phyloP scores from a whole-genome alignment of 805 yeast genomes.

The Wickerhamiella parazyma region DNA sequence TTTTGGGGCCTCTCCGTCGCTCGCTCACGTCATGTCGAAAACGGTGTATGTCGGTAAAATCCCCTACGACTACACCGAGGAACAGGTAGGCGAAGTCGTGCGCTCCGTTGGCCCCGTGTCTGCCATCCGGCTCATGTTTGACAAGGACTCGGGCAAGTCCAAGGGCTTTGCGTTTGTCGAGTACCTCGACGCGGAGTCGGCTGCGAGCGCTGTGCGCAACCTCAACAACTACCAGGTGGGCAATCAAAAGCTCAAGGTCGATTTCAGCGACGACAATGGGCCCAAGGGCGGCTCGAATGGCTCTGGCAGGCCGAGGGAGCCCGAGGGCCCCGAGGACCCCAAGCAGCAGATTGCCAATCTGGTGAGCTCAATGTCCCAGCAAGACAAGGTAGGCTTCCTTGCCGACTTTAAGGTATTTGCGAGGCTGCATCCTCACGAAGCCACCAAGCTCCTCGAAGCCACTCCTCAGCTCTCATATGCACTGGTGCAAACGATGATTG shows the following conservation, averaged over 20 bases:
- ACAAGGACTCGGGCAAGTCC: constrained; percentile 77
- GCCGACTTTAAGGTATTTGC: constrained; percentile 50
- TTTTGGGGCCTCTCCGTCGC: background rate
- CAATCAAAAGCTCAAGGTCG: constrained; percentile 56
- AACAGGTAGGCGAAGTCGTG: constrained; percentile 78
- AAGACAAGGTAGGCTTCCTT: constrained; percentile 36
- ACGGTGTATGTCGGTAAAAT: constrained; percentile 72
- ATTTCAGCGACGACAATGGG: constrained; percentile 45
- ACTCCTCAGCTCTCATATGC: constrained; percentile 79
- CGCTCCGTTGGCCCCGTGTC: constrained; percentile 79
- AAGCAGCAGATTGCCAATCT: constrained; percentile 13
- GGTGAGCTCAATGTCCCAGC: constrained; percentile 18
- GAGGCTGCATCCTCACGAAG: constrained; percentile 40
- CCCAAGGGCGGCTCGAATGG: constrained; percentile 17
- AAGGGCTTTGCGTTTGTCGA: constrained; percentile 85
- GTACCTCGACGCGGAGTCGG: constrained; percentile 71
- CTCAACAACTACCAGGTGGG: constrained; percentile 69
- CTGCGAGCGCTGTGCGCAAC: constrained; percentile 82
- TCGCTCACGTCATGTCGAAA: constrained; percentile 10
- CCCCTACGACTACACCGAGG: constrained; percentile 89
- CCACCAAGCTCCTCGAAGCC: constrained; percentile 45
- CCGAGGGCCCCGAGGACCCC: constrained; percentile 22
- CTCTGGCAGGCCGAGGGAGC: constrained; percentile 29
- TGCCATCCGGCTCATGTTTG: constrained; percentile 63
- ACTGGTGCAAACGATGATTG: constrained; percentile 55